Evolutionary conservation across 352 stramenopile species (phyloP).

Genomic region (Pythium phragmitis): DNA sequence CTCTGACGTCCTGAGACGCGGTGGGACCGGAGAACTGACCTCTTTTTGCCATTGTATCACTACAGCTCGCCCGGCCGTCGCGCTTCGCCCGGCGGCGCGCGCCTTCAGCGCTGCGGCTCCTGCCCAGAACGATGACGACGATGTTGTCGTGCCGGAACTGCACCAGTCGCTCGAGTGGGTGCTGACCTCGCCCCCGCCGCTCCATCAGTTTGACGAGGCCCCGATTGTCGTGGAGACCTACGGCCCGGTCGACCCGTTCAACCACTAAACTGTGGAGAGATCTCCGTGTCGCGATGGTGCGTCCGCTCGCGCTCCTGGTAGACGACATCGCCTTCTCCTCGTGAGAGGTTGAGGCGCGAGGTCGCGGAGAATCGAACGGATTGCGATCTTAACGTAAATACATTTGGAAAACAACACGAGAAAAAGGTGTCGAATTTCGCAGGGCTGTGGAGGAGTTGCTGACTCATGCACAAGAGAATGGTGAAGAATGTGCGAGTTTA

Average conservation of each 20-base stretch:
- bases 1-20: background rate
- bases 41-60: slow-evolving; percentile 7
- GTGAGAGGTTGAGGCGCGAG: background rate
- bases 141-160: slow-evolving; percentile 83
- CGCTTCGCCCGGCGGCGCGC: slow-evolving; percentile 46
- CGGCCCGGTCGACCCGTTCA: slow-evolving; percentile 77
- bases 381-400: slow-evolving; percentile 34
- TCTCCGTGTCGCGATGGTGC: slow-evolving; percentile 9
- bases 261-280: slow-evolving; percentile 52
- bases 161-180: slow-evolving; percentile 86
- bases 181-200: slow-evolving; percentile 73
- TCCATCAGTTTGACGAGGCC: slow-evolving; percentile 90
- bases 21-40: slow-evolving; percentile 14
- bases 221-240: slow-evolving; percentile 89
- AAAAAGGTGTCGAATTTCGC: slow-evolving; percentile 4
- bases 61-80: slow-evolving; percentile 52
- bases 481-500: slow-evolving; percentile 29
- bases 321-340: background rate
- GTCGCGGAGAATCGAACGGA: slow-evolving; percentile 8
- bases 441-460: no score
- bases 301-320: slow-evolving; percentile 1
- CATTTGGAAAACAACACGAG: slow-evolving; percentile 18
- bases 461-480: background rate
- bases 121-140: slow-evolving; percentile 52
- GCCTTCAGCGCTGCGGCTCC: slow-evolving; percentile 58